Evolutionary conservation across 2,329 filamentous ascomycete species (phyloP).

Genomic region (Calonectria henricotiae): DNA sequence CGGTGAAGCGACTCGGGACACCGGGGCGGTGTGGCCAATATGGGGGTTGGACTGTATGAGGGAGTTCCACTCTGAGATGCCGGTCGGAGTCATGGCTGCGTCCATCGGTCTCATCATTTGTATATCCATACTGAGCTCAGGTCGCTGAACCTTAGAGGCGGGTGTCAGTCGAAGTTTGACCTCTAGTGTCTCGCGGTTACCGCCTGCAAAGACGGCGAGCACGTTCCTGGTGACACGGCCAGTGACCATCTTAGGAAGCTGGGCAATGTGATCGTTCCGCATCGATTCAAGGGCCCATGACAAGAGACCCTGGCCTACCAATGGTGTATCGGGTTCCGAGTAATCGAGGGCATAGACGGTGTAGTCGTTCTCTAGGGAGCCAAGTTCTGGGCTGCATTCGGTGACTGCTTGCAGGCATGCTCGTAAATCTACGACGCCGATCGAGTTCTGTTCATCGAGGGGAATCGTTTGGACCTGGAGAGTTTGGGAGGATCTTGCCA

Average conservation of each 20-base stretch:
- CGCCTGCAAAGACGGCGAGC: conserved; percentile 86
- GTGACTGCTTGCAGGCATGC: conserved; percentile 89
- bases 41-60: conserved; percentile 82
- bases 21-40: conserved; percentile 59
- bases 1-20: conserved; percentile 59
- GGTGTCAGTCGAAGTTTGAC: conserved; percentile 91
- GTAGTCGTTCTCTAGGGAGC: conserved; percentile 82
- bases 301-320: conserved; percentile 96
- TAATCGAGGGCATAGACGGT: conserved; percentile 98
- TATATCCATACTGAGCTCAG: conserved; percentile 50
- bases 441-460: conserved; percentile 84
- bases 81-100: conserved; percentile 66
- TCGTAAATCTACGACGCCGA: conserved; percentile 90
- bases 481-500: conserved; percentile 87
- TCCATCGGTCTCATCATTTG: conserved; percentile 52
- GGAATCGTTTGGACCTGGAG: conserved; percentile 86
- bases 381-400: conserved; percentile 86
- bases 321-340: conserved; percentile 92
- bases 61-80: conserved; percentile 83
- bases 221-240: conserved; percentile 92
- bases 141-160: conserved; percentile 73
- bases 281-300: conserved; percentile 80
- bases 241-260: conserved; percentile 83
- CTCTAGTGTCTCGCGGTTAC: conserved; percentile 89
- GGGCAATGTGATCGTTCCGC: conserved; percentile 60